Base-by-base conservation (phyloP, 306 rosid genomes). In the Dryas octopetala region DNA sequence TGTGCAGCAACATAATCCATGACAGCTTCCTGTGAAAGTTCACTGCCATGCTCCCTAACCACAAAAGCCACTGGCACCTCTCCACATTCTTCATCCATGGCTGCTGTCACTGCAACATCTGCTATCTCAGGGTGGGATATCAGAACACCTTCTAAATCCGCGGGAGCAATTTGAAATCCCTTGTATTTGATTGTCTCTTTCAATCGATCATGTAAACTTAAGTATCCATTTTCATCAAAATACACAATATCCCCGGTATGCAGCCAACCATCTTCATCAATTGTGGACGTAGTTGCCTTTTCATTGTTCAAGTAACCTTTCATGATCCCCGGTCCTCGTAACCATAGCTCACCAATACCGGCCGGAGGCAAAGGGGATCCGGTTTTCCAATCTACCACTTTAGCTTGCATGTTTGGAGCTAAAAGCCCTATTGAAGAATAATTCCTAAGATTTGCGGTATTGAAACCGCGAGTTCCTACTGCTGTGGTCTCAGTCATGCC, bases 401-500 rank as follows among this genome's bases (percentile, higher is more conserved):
- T 95, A 61, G 96, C 97, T 81, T 91, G 88, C 89, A 79, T 87
- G 88, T 85, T 91, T 72, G 98, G 97, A 76, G 93, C 96, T 67
- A 95, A 82, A 67, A 95, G 88, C 71, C 98, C 98, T 41, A 90
- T 57, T 65, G 97, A 95, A 80, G 83, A 79, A 78, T 80, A 85
- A 13, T 85, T 91, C 76, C n/a, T 79, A 70, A 74, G 51, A 85
- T 76, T 83, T 73, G 81, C 82, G 49, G 89, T 85, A 84, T 91
- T 95, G 89, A 89, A 85, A 82, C 98, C 93, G 1, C 97, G 90
- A 71, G 97, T 73, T 83, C 92, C 97, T 46, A 90, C 84, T 51
- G 96, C 97, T 26, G 96, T 79, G 1, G 98, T 80, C 75, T 95
- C 98, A 9, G 97, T 95, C 97, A 95, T 81, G 80, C 96, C 98